These are phyloP conservation scores for Fusarium sp. DNA, from an alignment of 2,329 filamentous ascomycete species.

Conservation along the genomic window DNA sequence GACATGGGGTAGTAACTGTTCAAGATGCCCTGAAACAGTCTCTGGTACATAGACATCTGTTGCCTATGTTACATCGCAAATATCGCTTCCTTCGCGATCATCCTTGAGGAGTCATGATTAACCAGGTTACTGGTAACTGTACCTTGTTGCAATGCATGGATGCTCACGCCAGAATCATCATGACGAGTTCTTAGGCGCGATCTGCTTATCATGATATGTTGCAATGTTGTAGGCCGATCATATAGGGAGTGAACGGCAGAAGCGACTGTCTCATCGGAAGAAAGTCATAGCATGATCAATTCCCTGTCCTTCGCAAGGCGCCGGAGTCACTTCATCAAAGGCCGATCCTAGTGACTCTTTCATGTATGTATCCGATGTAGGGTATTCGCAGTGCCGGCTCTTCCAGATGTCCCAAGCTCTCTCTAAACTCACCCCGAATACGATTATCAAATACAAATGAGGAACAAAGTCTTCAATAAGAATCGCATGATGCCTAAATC, in stretches of 20 bases:
- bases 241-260: not conserved
- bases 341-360: not conserved
- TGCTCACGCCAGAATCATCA: not conserved
- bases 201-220: not conserved
- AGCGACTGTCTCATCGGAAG: not conserved
- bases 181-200: not conserved
- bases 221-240: not conserved
- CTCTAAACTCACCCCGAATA: not conserved
- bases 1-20: not conserved
- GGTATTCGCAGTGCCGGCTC: not conserved
- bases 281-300: not conserved
- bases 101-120: not conserved
- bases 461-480: not conserved
- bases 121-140: not conserved
- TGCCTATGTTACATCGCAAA: constrained; percentile 8
- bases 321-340: not conserved
- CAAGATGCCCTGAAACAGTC: constrained; percentile 6
- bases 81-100: constrained; percentile 5
- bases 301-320: not conserved
- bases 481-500: not conserved
- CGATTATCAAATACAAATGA: not conserved
- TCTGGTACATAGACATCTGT: not conserved
- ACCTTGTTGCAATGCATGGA: not conserved
- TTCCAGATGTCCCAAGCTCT: not conserved
- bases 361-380: not conserved